Conservation (phyloP, 106 monocot species). For the Xerophyta viscosa region DNA sequence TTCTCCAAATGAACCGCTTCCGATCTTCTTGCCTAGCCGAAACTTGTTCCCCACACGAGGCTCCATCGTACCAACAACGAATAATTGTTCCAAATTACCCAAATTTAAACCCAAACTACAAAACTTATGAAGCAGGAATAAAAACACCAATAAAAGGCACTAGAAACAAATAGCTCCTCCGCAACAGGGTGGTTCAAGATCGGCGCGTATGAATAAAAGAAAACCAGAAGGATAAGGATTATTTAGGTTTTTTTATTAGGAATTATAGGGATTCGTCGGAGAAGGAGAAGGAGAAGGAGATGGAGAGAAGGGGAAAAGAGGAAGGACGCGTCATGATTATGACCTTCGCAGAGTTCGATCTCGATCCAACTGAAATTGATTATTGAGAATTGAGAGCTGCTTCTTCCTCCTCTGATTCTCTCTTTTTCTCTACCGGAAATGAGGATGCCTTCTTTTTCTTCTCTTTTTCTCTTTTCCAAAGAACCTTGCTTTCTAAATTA, state of each 20-base stretch:
- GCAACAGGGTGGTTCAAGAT: too few relatives aligned
- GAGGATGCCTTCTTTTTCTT: too few relatives aligned
- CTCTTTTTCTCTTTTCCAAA: too few relatives aligned
- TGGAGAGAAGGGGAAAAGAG: not conserved
- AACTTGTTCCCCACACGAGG: conserved; percentile 75
- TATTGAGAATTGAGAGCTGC: not conserved
- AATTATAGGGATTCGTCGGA: not conserved
- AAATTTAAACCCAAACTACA: not conserved
- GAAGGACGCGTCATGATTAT: not conserved
- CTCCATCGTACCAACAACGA: conserved; percentile 41
- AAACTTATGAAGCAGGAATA: not conserved
- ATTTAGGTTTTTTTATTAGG: not conserved
- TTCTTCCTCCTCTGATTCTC: too few relatives aligned
- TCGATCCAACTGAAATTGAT: too few relatives aligned
- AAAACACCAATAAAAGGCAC: not conserved
- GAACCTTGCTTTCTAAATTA: too few relatives aligned
- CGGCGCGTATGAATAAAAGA: not conserved
- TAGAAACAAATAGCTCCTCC: not conserved
- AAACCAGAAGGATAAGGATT: not conserved
- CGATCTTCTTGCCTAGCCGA: conserved; percentile 80
- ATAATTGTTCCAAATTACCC: not conserved
- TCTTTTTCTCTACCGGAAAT: too few relatives aligned
- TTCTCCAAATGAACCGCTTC: conserved; percentile 92
- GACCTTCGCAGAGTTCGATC: not conserved
- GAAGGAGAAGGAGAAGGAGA: too few relatives aligned